Evolutionary conservation across 2,329 filamentous ascomycete genomes (phyloP).

Genomic region (Diaporthe velutina): DNA sequence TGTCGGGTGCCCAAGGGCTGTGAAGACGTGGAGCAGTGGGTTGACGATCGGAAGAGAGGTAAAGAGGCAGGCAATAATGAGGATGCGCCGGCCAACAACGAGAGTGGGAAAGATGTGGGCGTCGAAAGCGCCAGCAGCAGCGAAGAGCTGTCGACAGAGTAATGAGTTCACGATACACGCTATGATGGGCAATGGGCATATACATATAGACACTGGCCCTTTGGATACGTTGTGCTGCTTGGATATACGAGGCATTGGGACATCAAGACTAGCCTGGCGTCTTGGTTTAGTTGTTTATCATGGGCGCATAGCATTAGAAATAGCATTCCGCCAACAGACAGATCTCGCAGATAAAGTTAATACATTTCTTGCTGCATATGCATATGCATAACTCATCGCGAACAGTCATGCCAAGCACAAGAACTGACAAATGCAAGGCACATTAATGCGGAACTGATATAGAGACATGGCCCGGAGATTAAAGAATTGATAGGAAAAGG

Average conservation of each 20-base stretch:
- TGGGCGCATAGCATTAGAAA: neutral
- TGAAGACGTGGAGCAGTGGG: conserved; percentile 61
- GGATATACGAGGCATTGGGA: conserved; percentile 15
- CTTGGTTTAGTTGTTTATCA: neutral
- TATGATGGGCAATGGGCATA: neutral
- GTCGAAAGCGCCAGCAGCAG: conserved; percentile 36
- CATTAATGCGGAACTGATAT: neutral
- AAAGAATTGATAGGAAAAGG: neutral
- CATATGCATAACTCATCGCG: neutral
- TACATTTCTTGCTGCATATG: neutral
- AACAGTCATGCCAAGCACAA: neutral
- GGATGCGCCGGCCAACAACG: conserved; percentile 42
- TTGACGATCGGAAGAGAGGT: conserved; percentile 41
- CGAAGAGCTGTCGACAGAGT: conserved; percentile 31
- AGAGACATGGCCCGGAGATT: neutral
- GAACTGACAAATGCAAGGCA: neutral
- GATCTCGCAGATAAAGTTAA: neutral
- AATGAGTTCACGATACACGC: conserved; percentile 18
- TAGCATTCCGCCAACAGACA: neutral
- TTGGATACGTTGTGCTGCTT: conserved; percentile 16
- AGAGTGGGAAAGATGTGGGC: conserved; percentile 32
- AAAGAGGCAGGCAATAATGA: conserved; percentile 40
- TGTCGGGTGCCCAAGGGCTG: conserved; percentile 78
- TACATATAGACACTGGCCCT: neutral
- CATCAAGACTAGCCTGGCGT: conserved; percentile 32